A percentile compares a stretch with the other conserved stretches of the same genome.
Conservation (phyloP, 2,329 filamentous ascomycete genomes). For the Claviceps africana region DNA sequence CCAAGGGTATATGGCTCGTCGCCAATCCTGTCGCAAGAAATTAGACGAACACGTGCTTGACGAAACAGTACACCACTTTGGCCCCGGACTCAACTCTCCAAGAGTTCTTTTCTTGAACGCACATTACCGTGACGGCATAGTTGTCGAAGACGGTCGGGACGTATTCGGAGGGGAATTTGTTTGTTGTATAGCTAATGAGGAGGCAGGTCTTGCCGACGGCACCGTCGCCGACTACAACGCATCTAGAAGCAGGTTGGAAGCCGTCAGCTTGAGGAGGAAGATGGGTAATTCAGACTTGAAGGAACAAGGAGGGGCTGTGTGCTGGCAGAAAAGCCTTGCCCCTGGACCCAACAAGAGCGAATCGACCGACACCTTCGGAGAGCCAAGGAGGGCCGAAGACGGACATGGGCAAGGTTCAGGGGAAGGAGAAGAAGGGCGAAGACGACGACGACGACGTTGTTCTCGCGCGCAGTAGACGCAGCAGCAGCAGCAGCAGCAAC, state of each 20-base stretch:
- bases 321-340: neutral
- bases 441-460: neutral
- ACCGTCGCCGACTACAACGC: conserved; percentile 98
- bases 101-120: too few relatives aligned
- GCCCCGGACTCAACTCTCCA: too few relatives aligned
- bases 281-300: neutral
- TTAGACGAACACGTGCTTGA: conserved; percentile 6
- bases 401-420: neutral
- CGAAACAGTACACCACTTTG: neutral
- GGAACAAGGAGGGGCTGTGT: neutral
- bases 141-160: conserved; percentile 99
- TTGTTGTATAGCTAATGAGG: conserved; percentile 97
- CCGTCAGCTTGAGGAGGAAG: neutral
- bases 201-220: conserved; percentile 98
- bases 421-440: neutral
- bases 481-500: conserved; percentile 7
- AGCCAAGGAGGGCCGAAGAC: neutral
- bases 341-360: neutral
- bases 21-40: conserved; percentile 61
- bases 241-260: conserved; percentile 39
- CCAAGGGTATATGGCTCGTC: conserved; percentile 97
- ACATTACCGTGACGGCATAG: conserved; percentile 99
- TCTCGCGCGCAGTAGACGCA: conserved; percentile 1
- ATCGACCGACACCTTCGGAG: neutral
- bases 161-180: conserved; percentile 99